Base-by-base conservation (phyloP, 768 basidiomycete species). In the Melanogaster broomeanus region DNA sequence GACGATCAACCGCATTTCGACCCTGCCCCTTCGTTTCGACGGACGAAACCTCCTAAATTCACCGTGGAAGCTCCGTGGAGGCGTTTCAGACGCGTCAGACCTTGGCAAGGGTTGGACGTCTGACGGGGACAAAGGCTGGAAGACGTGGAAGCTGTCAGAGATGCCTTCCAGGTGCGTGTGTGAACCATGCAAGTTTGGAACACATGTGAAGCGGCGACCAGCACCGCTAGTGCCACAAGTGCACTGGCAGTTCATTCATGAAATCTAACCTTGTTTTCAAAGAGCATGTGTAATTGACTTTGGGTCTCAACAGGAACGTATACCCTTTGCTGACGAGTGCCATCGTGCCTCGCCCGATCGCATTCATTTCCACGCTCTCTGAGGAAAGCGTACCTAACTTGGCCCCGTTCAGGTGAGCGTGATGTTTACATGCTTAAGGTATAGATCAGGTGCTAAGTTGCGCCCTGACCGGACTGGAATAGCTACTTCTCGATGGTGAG, bases 261-360 rank as follows among this genome's bases (percentile, higher is more conserved):
- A 54, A 57, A 56, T 51, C 33, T 45, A 55, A 51, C 56, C 33
- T 60, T 59, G 47, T 52, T 50, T 16, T 34, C 31, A 31, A 9
- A n/a, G 33, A 25, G 42, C 49, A 58, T 55, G 59, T 50, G 45
- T 53, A 21, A 60, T 61, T 60, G 51, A 67, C 67, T 66, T 45
- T 54, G 22, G 27, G 34, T 56, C 50, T 47, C 39, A 37, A 31
- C 52, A 71, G 72, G 40, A 59, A 64, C 49, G 59, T 72, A 48
- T 84, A 86, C 64, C 71, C 70, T 24, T 60, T 87, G 49, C 59
- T 87, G 59, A 82, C 78, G 10, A 81, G 79, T 45, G 79, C 78
- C 9, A 76, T 87, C 49, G 65, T 81, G 12, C 88, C 86, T 18
- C 77, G 88, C 34, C 87, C 87, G 12, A 79, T 88, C 45, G 87